Conservation (phyloP, 306 rosid genomes). For the Glycyrrhiza uralensis region DNA sequence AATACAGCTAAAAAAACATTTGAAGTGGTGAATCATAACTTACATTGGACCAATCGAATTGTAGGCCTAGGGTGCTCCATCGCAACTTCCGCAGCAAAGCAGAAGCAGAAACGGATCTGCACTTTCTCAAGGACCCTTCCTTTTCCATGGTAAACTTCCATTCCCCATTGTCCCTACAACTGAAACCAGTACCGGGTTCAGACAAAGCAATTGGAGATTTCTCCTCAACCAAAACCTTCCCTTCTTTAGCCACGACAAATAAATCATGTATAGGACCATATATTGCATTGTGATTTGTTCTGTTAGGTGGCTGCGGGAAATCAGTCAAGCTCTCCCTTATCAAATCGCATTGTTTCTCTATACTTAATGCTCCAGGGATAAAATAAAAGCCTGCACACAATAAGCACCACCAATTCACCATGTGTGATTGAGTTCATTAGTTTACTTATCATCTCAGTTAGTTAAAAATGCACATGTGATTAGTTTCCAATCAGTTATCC, state of each 20-base stretch:
- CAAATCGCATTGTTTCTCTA: conserved; percentile 73
- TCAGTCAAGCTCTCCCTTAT: conserved; percentile 68
- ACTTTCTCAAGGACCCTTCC: conserved; percentile 24
- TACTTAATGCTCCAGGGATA: conserved; percentile 61
- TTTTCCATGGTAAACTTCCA: conserved; percentile 57
- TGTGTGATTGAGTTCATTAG: not conserved
- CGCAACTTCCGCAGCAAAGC: conserved; percentile 71
- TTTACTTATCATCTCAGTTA: not conserved
- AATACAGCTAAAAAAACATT: not conserved
- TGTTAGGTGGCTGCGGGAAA: conserved; percentile 88
- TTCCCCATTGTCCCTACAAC: conserved; percentile 17
- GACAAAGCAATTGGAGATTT: conserved; percentile 24
- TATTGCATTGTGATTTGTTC: conserved; percentile 90
- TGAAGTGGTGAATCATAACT: not conserved
- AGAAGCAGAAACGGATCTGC: conserved; percentile 61
- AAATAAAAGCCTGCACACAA: conserved; percentile 71
- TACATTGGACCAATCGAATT: conserved; percentile 96
- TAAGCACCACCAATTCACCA: not conserved
- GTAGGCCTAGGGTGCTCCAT: conserved; percentile 96
- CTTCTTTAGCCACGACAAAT: conserved; percentile 61
- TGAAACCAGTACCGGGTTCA: conserved; percentile 23
- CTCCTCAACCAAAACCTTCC: conserved; percentile 49
- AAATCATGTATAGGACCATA: conserved; percentile 63
- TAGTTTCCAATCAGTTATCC: not conserved
- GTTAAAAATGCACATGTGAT: not conserved